These are phyloP conservation scores for Acer yangbiense DNA, from an alignment of 345 rosid species.

Conservation along the genomic window DNA sequence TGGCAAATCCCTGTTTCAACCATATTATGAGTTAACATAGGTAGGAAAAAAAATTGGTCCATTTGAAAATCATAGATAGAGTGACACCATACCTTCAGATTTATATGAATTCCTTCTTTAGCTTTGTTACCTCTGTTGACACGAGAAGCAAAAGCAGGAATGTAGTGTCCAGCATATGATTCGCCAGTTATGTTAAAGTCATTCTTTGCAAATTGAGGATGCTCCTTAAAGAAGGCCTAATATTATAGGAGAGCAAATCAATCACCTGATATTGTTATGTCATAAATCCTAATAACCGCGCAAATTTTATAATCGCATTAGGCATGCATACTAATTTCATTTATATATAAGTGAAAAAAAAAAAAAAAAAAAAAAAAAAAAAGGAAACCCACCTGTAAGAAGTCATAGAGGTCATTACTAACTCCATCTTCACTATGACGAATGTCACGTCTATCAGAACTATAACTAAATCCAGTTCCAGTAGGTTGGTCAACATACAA, in stretches of 20 bases:
- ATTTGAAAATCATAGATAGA: not conserved
- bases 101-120: slow-evolving; percentile 80
- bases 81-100: slow-evolving; percentile 65
- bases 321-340: not conserved
- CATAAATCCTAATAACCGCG: not conserved
- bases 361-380: not conserved
- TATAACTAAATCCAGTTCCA: slow-evolving; percentile 98
- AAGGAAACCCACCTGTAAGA: slow-evolving; percentile 73
- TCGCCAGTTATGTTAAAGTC: slow-evolving; percentile 97
- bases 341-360: not conserved
- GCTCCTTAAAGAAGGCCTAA: slow-evolving; percentile 92
- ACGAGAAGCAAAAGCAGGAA: slow-evolving; percentile 95
- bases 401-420: slow-evolving; percentile 90
- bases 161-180: slow-evolving; percentile 99
- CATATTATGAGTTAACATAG: slow-evolving; percentile 20
- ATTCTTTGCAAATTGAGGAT: slow-evolving; percentile 70
- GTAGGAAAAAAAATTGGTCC: not conserved
- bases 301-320: not conserved
- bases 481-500: slow-evolving; percentile 94
- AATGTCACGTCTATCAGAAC: slow-evolving; percentile 78
- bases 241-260: slow-evolving; percentile 19
- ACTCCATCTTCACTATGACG: slow-evolving; percentile 90
- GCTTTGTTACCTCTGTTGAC: slow-evolving; percentile 93
- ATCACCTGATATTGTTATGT: not conserved
- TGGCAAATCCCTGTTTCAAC: slow-evolving; percentile 85